These are phyloP conservation scores for Solanum lycopersicoides DNA, from an alignment of 257 asterid genomes.

Conservation along the genomic window DNA sequence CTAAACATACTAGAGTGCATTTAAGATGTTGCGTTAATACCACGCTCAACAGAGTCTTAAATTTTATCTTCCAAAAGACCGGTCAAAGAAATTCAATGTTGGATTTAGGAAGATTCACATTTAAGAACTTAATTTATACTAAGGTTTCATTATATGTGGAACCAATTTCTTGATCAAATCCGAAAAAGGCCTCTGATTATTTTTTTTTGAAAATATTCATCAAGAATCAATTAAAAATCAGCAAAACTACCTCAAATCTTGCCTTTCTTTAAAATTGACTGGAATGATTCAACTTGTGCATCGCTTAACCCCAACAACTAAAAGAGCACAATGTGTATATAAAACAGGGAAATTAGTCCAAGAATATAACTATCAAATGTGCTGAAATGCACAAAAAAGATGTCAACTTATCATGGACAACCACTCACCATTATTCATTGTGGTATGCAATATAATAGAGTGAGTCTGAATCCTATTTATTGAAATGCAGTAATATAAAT, in stretches of 20 bases:
- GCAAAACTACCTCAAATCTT: constrained; percentile 29
- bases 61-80: neutral
- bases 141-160: constrained; percentile 36
- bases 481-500: neutral
- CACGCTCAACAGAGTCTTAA: neutral
- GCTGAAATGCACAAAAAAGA: neutral
- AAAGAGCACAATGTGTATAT: constrained; percentile 38
- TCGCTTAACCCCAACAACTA: constrained; percentile 56
- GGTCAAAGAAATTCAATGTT: neutral
- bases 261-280: constrained; percentile 51
- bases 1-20: neutral
- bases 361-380: neutral
- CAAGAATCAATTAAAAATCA: neutral
- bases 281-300: constrained; percentile 60
- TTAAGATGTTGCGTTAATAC: neutral
- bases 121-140: neutral
- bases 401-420: constrained; percentile 56
- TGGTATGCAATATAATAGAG: constrained; percentile 53
- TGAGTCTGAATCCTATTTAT: constrained; percentile 29
- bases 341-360: neutral
- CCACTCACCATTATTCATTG: constrained; percentile 78
- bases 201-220: neutral
- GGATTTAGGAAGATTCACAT: neutral
- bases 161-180: constrained; percentile 24
- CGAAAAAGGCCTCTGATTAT: constrained; percentile 17